Evolutionary conservation across 257 asterid genomes (phyloP).

Genomic region (Solanum ossicruentum): DNA sequence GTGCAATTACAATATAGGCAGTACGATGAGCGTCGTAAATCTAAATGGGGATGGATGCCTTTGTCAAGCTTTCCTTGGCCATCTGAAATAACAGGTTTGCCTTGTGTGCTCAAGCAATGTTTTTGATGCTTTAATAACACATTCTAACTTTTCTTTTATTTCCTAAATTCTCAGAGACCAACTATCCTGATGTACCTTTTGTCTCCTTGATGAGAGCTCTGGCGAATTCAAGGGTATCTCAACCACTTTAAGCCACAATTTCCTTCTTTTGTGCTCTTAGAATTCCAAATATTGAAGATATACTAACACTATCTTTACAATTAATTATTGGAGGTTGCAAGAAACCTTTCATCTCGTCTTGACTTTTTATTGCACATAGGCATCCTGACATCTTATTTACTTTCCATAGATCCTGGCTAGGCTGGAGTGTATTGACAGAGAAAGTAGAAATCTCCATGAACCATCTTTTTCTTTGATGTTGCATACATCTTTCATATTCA

Average conservation of each 20-base stretch:
- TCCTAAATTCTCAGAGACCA: slow-evolving; percentile 34
- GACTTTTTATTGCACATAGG: neutral
- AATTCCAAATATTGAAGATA: neutral
- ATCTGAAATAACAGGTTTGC: slow-evolving; percentile 48
- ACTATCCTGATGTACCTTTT: slow-evolving; percentile 35
- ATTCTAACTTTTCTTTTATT: neutral
- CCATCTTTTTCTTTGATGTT: neutral
- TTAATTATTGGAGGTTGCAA: neutral
- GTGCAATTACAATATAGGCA: slow-evolving; percentile 24
- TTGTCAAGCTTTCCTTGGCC: slow-evolving; percentile 58
- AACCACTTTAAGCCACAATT: neutral
- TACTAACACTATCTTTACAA: neutral
- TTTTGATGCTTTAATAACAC: neutral
- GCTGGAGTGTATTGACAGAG: neutral
- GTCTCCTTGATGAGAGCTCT: slow-evolving; percentile 71
- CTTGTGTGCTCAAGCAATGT: slow-evolving; percentile 1
- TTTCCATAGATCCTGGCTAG: neutral
- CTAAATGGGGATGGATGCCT: slow-evolving; percentile 56
- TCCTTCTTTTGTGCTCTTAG: neutral
- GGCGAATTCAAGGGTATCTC: slow-evolving; percentile 52
- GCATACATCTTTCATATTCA: neutral
- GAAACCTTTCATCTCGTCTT: neutral
- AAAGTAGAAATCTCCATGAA: neutral
- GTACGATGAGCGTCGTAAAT: slow-evolving; percentile 30
- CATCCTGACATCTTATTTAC: neutral